Conservation (phyloP, 2,329 filamentous ascomycete species). For the Fusarium sp. region DNA sequence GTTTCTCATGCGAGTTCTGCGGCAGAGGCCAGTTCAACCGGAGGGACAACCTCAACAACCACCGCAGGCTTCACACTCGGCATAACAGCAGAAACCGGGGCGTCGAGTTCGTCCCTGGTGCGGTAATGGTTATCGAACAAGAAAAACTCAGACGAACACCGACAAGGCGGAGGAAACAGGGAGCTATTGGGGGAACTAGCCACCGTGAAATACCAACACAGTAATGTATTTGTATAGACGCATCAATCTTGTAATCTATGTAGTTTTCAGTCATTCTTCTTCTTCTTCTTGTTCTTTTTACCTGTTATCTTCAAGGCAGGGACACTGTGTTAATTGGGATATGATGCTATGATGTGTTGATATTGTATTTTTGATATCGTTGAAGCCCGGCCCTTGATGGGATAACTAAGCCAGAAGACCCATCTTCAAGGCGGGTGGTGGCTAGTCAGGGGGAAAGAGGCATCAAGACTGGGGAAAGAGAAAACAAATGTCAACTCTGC, state of each 20-base stretch:
- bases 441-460: neutral
- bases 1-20: conserved; percentile 55
- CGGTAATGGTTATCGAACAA: neutral
- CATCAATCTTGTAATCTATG: neutral
- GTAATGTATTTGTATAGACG: neutral
- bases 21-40: conserved; percentile 54
- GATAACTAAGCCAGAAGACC: no score
- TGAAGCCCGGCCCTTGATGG: no score
- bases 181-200: neutral
- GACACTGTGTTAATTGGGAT: no score
- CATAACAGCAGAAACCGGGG: conserved; percentile 44
- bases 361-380: no score
- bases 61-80: conserved; percentile 53
- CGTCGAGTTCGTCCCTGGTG: neutral
- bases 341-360: no score
- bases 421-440: neutral
- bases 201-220: neutral
- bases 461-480: neutral
- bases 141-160: neutral
- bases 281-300: neutral
- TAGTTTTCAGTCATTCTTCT: neutral
- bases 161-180: neutral
- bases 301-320: no score
- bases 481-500: neutral
- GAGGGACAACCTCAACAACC: conserved; percentile 54